A percentile compares a stretch with the other conserved stretches of the same genome.
These are phyloP conservation scores for Phlyctochytrium bullatum DNA, from an alignment of 192 early-diverging fungal species.

Conservation along the genomic window DNA sequence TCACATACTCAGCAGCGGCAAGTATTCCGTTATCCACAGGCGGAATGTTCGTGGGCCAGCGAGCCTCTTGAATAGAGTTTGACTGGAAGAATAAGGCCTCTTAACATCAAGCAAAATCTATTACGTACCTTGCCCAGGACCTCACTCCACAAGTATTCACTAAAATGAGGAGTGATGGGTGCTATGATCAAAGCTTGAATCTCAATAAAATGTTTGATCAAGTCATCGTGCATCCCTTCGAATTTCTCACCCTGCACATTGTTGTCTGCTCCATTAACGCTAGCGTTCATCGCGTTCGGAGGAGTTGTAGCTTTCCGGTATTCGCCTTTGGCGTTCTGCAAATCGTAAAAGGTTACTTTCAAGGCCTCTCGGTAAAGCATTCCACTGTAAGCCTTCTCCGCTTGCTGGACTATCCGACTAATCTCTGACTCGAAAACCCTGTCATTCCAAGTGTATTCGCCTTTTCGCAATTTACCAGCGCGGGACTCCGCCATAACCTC, in stretches of 20 bases:
- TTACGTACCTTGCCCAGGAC: conserved; percentile 67
- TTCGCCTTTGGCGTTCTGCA: conserved; percentile 80
- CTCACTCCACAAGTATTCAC: conserved; percentile 84
- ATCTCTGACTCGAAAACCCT: conserved; percentile 90
- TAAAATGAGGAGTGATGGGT: conserved; percentile 93
- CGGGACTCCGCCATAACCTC: conserved; percentile 52
- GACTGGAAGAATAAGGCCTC: conserved; percentile 22
- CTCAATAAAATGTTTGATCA: conserved; percentile 80
- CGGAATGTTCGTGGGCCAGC: conserved; percentile 55
- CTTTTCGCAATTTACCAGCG: conserved; percentile 47
- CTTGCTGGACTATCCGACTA: conserved; percentile 63
- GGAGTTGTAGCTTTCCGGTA: conserved; percentile 77
- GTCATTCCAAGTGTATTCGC: conserved; percentile 75
- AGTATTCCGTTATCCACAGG: conserved; percentile 70
- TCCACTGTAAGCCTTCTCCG: conserved; percentile 70
- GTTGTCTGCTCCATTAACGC: conserved; percentile 13
- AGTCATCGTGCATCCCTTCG: conserved; percentile 83
- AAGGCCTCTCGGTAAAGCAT: conserved; percentile 91
- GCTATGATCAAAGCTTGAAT: conserved; percentile 80
- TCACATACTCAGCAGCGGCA: conserved; percentile 76
- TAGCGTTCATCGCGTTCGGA: conserved; percentile 18
- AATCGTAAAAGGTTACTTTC: conserved; percentile 87
- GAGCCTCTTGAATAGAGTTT: conserved; percentile 66
- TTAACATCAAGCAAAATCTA: background rate
- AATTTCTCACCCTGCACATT: conserved; percentile 14